phyloP scores from a whole-genome alignment of 106 monocot species.

The Iris macrosiphon region DNA sequence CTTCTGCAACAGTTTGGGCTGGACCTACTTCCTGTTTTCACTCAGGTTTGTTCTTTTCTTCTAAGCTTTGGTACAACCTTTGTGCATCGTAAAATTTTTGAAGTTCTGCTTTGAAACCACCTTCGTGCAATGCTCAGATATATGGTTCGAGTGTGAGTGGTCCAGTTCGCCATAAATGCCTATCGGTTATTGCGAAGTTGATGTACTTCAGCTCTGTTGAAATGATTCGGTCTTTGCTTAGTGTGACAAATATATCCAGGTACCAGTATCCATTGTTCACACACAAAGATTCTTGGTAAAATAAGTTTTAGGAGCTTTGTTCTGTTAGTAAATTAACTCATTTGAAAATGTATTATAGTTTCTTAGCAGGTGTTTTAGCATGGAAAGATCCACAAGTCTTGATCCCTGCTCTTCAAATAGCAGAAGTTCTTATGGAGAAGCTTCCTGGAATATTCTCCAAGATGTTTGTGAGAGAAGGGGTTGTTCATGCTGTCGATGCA shows the following conservation, averaged over 20 bases:
- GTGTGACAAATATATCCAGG: conserved; percentile 89
- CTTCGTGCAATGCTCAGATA: conserved; percentile 33
- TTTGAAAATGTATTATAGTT: conserved; percentile 55
- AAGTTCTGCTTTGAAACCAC: background rate
- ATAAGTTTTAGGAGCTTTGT: background rate
- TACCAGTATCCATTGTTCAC: conserved; percentile 7
- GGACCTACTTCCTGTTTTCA: conserved; percentile 85
- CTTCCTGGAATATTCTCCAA: conserved; percentile 87
- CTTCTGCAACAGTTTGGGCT: conserved; percentile 89
- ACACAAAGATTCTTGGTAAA: no score
- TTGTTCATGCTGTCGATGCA: conserved; percentile 89
- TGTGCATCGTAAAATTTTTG: conserved; percentile 1
- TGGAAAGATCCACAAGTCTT: conserved; percentile 98
- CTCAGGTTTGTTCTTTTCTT: conserved; percentile 61
- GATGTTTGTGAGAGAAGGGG: conserved; percentile 96
- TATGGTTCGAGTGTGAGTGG: conserved; percentile 95
- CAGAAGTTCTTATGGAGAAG: conserved; percentile 91
- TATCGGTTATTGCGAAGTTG: conserved; percentile 87
- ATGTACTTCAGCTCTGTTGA: conserved; percentile 92
- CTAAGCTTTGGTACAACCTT: no score
- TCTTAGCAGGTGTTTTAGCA: conserved; percentile 91
- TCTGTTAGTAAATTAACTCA: background rate
- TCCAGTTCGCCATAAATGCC: conserved; percentile 79
- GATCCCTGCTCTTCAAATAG: conserved; percentile 92
- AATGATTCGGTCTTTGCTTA: conserved; percentile 75